Evolutionary conservation across 2,329 filamentous ascomycete genomes (phyloP).

Genomic region (Arthroderma sp.): DNA sequence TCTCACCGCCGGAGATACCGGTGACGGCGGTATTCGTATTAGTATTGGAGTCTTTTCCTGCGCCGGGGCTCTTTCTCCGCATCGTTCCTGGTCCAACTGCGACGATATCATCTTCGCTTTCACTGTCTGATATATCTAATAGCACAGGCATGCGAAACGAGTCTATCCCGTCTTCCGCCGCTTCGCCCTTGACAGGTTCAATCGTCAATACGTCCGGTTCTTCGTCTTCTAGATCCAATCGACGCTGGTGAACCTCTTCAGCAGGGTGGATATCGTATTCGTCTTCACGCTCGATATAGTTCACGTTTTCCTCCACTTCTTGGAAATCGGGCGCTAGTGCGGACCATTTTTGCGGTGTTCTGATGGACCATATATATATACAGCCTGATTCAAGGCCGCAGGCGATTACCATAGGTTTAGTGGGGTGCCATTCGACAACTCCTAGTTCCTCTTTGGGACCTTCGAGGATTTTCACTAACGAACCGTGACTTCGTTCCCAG

Average conservation of each 20-base stretch:
- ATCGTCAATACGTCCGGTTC: slow-evolving; percentile 78
- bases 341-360: slow-evolving; percentile 93
- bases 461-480: slow-evolving; percentile 90
- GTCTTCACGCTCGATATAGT: slow-evolving; percentile 90
- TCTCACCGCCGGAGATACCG: slow-evolving; percentile 8
- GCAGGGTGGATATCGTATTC: slow-evolving; percentile 96
- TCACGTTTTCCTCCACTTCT: slow-evolving; percentile 95
- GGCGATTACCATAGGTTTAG: slow-evolving; percentile 71
- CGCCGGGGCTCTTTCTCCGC: slow-evolving; percentile 69
- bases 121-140: slow-evolving; percentile 84
- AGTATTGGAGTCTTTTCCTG: slow-evolving; percentile 44
- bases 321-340: slow-evolving; percentile 92
- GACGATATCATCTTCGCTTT: slow-evolving; percentile 80
- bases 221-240: slow-evolving; percentile 84
- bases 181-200: slow-evolving; percentile 50
- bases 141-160: slow-evolving; percentile 86
- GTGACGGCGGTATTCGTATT: slow-evolving; percentile 18
- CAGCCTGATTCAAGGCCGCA: slow-evolving; percentile 85
- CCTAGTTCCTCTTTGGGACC: slow-evolving; percentile 93
- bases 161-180: slow-evolving; percentile 40
- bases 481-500: slow-evolving; percentile 89
- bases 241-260: slow-evolving; percentile 83
- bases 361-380: slow-evolving; percentile 92
- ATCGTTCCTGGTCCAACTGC: slow-evolving; percentile 65
- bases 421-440: slow-evolving; percentile 93